These are phyloP conservation scores for Pichia pseudocactophila DNA, from an alignment of 805 yeast genomes.

Conservation along the genomic window DNA sequence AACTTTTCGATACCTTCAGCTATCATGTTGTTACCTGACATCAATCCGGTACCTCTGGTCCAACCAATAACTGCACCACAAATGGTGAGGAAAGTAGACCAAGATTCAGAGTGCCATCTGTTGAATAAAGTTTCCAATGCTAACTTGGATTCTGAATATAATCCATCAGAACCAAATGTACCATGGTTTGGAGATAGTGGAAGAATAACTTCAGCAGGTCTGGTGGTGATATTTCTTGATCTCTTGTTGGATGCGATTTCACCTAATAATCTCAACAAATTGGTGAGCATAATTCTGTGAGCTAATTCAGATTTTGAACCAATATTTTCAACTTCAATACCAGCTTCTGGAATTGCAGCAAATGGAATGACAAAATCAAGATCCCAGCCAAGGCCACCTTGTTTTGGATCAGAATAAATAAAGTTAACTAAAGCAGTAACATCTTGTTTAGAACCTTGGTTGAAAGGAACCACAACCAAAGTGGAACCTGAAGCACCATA, in stretches of 20 bases:
- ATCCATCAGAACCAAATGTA: constrained; percentile 96
- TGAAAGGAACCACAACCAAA: constrained; percentile 94
- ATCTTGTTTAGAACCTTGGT: constrained; percentile 95
- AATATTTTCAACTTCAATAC: constrained; percentile 86
- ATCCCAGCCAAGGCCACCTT: constrained; percentile 96
- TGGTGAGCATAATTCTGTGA: constrained; percentile 97
- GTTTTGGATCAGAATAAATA: constrained; percentile 74
- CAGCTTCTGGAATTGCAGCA: constrained; percentile 99
- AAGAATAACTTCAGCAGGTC: constrained; percentile 96
- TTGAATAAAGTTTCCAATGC: constrained; percentile 93
- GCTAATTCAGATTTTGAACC: constrained; percentile 96
- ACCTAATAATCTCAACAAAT: constrained; percentile 87
- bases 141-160: constrained; percentile 95
- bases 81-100: constrained; percentile 88
- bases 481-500: constrained; percentile 90
- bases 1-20: constrained; percentile 95
- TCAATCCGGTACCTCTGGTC: constrained; percentile 99
- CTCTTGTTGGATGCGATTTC: constrained; percentile 77
- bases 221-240: constrained; percentile 69
- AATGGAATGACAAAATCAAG: constrained; percentile 93
- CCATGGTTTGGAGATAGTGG: constrained; percentile 99
- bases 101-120: constrained; percentile 98
- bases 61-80: constrained; percentile 99
- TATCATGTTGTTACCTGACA: constrained; percentile 94
- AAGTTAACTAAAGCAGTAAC: constrained; percentile 76